Evolutionary conservation across 768 basidiomycete species (phyloP), one percentile per base, ranked within the genome.

Genomic region (Lentinula sp.): DNA sequence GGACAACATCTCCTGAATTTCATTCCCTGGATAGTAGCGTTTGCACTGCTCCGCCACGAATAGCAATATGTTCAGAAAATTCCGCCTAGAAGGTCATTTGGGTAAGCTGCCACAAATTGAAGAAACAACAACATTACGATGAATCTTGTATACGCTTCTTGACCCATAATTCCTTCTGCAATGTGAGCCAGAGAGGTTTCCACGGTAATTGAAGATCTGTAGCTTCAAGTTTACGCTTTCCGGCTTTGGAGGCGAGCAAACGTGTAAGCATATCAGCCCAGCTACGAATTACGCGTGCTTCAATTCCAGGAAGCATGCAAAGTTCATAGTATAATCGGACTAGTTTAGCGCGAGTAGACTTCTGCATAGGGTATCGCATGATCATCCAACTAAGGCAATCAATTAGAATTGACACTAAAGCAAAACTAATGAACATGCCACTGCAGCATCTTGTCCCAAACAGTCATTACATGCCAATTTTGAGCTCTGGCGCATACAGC

Each of bases 261-360:
- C 88, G 85, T 50, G 85, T 80, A 65, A 92, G 78, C 83, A 89
- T 89, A 66, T 89, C 88, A 13, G 87, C 84, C 89, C 90, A 93
- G 69, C 78, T 84, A 53, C 88, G 84, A 62, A 85, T 76, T 64
- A 87, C 77, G 46, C 87, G 84, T 9, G 85, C 79, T 57, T 93
- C 90, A 57, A 92, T 75, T 53, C 90, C 90, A 49, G 91, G 91
- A 7, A 90, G 70, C 37, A 91, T 74, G 70, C 82, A 84, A n/a
- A 93, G 73, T 67, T 93, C 88, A 67, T 89, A 93, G 72, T 92
- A 92, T 52, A 93, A 73, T 40, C 78, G 80, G 13, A 86, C 88
- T 57, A 93, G 83, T 70, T 84, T 86, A 21, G 86, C 85, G 16
- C 91, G 87, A 50, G 83, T 84, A 35, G 84, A 66, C 61, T 82